A percentile compares a stretch with the other conserved stretches of the same genome.
Conservation (phyloP, 805 yeast species). For the Lipomyces starkeyi region DNA sequence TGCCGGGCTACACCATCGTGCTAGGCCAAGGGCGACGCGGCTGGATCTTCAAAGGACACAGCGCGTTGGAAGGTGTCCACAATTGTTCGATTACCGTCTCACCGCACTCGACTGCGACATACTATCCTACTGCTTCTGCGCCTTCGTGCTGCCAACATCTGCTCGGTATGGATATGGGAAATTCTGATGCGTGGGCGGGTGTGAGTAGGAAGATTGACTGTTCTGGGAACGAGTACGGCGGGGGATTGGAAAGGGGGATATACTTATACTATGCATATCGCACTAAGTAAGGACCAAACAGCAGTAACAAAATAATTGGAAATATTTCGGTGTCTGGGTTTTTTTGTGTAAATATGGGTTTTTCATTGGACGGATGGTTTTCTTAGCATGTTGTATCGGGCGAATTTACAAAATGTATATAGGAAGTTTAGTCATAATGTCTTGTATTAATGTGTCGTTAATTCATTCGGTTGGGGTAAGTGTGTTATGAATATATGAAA, state of each 20-base stretch:
- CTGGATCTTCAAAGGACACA: constrained; percentile 63
- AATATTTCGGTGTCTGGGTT: background rate
- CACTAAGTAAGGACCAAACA: constrained; percentile 4
- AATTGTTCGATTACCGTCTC: constrained; percentile 23
- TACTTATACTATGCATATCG: constrained; percentile 46
- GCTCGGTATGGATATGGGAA: constrained; percentile 42
- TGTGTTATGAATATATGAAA: no score
- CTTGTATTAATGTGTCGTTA: no score
- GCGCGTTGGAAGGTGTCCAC: constrained; percentile 18
- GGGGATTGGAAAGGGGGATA: constrained; percentile 44
- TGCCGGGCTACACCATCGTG: constrained; percentile 48
- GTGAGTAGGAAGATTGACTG: constrained; percentile 48
- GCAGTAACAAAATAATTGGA: no score
- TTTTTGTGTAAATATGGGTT: background rate
- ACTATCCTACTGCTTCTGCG: constrained; percentile 7
- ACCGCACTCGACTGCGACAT: constrained; percentile 5
- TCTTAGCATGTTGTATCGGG: background rate
- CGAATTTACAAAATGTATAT: background rate
- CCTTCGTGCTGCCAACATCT: constrained; percentile 31
- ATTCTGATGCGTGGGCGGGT: constrained; percentile 42
- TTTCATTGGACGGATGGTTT: background rate
- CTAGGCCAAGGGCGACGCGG: constrained; percentile 72
- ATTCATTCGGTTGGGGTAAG: no score
- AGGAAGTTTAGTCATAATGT: background rate
- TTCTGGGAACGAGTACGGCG: constrained; percentile 45